A percentile compares a stretch with the other conserved stretches of the same genome.
phyloP scores from a whole-genome alignment of 129 eudicot species.

The Arctium minus region DNA sequence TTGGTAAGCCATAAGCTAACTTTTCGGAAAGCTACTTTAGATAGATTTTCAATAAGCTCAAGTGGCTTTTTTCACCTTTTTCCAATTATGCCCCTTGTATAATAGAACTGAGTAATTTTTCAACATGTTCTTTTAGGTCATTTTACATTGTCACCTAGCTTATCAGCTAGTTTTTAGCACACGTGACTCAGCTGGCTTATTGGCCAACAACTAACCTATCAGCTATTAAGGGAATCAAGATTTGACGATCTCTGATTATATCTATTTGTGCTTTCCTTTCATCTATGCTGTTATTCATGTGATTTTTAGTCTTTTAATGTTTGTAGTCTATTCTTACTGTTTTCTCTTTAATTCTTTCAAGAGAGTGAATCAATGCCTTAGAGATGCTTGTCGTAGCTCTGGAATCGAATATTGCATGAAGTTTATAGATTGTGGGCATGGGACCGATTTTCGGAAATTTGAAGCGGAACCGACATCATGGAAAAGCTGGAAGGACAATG shows the following conservation, averaged over 20 bases:
- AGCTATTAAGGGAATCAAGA: neutral
- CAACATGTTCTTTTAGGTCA: neutral
- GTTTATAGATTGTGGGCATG: conserved; percentile 71
- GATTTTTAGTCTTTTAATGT: neutral
- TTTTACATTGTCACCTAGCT: neutral
- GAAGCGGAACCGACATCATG: neutral
- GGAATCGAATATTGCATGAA: conserved; percentile 25
- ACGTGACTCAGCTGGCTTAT: neutral
- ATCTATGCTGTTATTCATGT: neutral
- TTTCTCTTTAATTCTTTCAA: conserved; percentile 16
- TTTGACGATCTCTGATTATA: neutral
- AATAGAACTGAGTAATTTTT: neutral
- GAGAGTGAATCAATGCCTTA: conserved; percentile 93
- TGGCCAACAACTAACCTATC: neutral
- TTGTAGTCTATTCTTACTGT: neutral
- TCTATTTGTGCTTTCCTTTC: neutral
- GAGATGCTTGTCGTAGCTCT: conserved; percentile 50
- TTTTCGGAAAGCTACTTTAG: neutral
- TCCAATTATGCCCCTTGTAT: neutral
- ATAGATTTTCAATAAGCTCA: neutral
- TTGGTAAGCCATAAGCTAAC: neutral
- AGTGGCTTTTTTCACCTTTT: neutral
- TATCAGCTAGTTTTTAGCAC: neutral
- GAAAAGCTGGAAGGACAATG: conserved; percentile 47
- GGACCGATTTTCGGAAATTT: neutral